Percentiles rank a stretch among this genome's conserved stretches.
Conservation (phyloP, 176 grass and related monocot genomes). For the Zoysia pacifica region DNA sequence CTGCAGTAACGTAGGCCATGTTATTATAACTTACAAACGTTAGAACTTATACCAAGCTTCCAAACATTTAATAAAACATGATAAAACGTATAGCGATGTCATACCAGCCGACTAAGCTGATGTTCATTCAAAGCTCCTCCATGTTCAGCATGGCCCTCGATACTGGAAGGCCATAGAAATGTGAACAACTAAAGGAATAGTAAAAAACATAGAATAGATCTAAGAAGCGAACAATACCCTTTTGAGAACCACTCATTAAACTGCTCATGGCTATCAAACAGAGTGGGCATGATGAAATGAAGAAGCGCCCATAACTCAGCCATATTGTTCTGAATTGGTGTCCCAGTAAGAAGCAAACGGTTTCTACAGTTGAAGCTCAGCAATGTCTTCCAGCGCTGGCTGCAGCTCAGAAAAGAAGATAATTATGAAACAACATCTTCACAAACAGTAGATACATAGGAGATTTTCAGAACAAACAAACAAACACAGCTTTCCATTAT, state of each 20-base stretch:
- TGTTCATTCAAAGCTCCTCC: slow-evolving; percentile 99
- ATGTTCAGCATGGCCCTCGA: slow-evolving; percentile 98
- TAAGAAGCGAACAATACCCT: slow-evolving; percentile 57
- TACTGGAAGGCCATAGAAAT: slow-evolving; percentile 52
- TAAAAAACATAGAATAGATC: slow-evolving; percentile 39
- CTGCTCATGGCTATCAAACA: slow-evolving; percentile 99
- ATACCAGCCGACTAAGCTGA: slow-evolving; percentile 97
- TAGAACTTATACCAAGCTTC: slow-evolving; percentile 1
- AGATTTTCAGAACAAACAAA: slow-evolving; percentile 14
- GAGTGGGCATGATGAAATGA: slow-evolving; percentile 99
- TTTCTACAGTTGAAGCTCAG: slow-evolving; percentile 99
- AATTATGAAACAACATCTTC: slow-evolving; percentile 28
- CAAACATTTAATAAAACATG: slow-evolving; percentile 18
- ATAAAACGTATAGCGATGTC: slow-evolving; percentile 23
- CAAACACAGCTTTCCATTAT: background rate
- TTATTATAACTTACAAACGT: slow-evolving; percentile 31
- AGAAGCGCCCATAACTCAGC: slow-evolving; percentile 99
- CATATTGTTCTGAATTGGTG: slow-evolving; percentile 99
- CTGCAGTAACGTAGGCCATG: slow-evolving; percentile 43
- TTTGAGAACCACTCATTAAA: slow-evolving; percentile 99
- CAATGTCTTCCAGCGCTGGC: slow-evolving; percentile 97
- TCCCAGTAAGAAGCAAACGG: slow-evolving; percentile 96
- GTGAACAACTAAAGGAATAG: slow-evolving; percentile 42
- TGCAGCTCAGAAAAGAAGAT: slow-evolving; percentile 48
- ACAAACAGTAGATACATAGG: slow-evolving; percentile 20